Evolutionary conservation across 306 rosid genomes (phyloP).

Genomic region (Phaseolus lunatus): DNA sequence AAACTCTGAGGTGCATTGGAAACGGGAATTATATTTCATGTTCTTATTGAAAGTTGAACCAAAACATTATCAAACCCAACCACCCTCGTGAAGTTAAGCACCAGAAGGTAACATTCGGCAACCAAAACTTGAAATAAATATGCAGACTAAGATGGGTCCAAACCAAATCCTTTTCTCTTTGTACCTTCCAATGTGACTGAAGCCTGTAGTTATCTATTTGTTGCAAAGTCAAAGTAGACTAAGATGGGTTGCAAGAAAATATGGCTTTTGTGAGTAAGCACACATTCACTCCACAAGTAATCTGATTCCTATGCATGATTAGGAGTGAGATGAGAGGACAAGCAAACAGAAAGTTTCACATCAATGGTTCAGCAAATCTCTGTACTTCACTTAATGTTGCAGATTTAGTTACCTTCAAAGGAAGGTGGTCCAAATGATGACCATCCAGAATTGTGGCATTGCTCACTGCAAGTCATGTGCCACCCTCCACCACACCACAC

Average conservation of each 20-base stretch:
- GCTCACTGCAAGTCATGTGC: slow-evolving; percentile 33
- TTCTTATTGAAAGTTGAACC: slow-evolving; percentile 22
- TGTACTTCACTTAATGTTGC: slow-evolving; percentile 40
- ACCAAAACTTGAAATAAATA: background rate
- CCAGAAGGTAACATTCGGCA: no score
- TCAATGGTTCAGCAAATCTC: slow-evolving; percentile 43
- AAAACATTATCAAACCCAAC: background rate
- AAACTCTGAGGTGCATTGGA: background rate
- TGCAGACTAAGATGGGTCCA: background rate
- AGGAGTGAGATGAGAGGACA: slow-evolving; percentile 25
- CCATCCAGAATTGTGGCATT: slow-evolving; percentile 30
- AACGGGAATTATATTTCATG: background rate
- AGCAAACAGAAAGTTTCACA: slow-evolving; percentile 36
- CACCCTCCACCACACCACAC: background rate
- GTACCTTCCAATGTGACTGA: slow-evolving; percentile 20
- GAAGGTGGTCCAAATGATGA: slow-evolving; percentile 48
- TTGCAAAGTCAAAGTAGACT: slow-evolving; percentile 42
- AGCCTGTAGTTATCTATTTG: background rate
- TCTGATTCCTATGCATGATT: slow-evolving; percentile 46
- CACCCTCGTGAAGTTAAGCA: background rate
- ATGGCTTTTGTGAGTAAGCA: slow-evolving; percentile 33
- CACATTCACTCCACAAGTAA: slow-evolving; percentile 18
- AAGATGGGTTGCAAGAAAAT: slow-evolving; percentile 35
- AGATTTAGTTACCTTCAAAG: slow-evolving; percentile 45
- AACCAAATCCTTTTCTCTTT: background rate